Conservation (phyloP, 805 yeast genomes). For the Pichia phayaonensis region DNA sequence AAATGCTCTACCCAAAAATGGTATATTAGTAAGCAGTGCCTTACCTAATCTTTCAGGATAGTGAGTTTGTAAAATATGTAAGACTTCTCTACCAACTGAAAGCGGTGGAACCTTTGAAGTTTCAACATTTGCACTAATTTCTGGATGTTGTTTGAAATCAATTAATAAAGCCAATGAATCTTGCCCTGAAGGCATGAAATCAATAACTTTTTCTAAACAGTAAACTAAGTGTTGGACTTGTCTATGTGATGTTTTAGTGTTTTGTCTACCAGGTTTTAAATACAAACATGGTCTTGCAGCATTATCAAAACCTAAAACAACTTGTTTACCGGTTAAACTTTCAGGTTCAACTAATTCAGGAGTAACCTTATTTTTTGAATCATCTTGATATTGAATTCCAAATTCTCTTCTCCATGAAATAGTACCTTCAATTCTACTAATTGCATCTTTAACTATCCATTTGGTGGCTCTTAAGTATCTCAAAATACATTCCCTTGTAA, state of each 20-base stretch:
- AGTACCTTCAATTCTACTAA: conserved; percentile 66
- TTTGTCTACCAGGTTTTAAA: conserved; percentile 90
- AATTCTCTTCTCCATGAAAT: conserved; percentile 92
- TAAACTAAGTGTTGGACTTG: conserved; percentile 96
- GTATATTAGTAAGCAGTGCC: conserved; percentile 86
- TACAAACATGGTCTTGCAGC: conserved; percentile 89
- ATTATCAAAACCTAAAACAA: conserved; percentile 84
- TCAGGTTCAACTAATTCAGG: conserved; percentile 53
- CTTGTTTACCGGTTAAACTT: conserved; percentile 88
- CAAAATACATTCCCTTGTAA: conserved; percentile 83
- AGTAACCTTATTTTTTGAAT: conserved; percentile 40
- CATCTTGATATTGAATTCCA: conserved; percentile 52
- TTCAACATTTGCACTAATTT: conserved; percentile 39
- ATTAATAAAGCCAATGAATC: conserved; percentile 86
- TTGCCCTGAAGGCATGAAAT: conserved; percentile 94
- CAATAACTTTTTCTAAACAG: conserved; percentile 87
- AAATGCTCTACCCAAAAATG: conserved; percentile 90
- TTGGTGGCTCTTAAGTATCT: conserved; percentile 91
- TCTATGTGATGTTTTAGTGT: conserved; percentile 79
- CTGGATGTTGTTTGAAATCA: conserved; percentile 81
- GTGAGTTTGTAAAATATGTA: conserved; percentile 90
- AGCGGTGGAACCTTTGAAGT: conserved; percentile 80
- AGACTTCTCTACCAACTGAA: conserved; percentile 81
- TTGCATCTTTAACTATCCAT: conserved; percentile 71
- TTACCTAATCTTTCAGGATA: conserved; percentile 96